A percentile compares a stretch with the other conserved stretches of the same genome.
Evolutionary conservation across 2,329 filamentous ascomycete genomes (phyloP).

Genomic region (Fusarium hainanense): DNA sequence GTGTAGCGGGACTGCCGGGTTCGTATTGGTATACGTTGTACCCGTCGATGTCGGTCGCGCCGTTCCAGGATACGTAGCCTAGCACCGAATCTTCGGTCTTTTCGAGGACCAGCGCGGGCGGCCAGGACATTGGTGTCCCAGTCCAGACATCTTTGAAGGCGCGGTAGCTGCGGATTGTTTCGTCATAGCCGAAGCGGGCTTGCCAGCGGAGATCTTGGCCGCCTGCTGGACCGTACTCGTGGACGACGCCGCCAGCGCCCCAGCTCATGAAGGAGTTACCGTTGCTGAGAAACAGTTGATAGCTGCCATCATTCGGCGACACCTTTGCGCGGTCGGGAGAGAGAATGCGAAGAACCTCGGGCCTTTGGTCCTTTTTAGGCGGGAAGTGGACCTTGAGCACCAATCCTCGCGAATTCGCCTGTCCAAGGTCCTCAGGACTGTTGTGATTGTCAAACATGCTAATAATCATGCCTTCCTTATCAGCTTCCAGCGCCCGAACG

Average conservation of each 20-base stretch:
- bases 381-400: constrained; percentile 32
- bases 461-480: constrained; percentile 38
- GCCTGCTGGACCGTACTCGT: constrained; percentile 40
- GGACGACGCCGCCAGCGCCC: constrained; percentile 40
- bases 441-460: constrained; percentile 54
- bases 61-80: constrained; percentile 45
- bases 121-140: constrained; percentile 38
- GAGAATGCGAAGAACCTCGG: constrained; percentile 15
- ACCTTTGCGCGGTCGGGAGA: constrained; percentile 27
- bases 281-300: constrained; percentile 32
- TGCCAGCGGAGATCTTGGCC: constrained; percentile 43
- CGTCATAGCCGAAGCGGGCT: constrained; percentile 39
- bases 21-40: constrained; percentile 39
- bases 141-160: constrained; percentile 43
- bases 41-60: constrained; percentile 41
- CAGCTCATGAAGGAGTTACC: constrained; percentile 41
- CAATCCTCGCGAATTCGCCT: constrained; percentile 21
- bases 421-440: constrained; percentile 18
- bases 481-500: constrained; percentile 45
- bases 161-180: constrained; percentile 38
- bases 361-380: constrained; percentile 14
- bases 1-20: not conserved
- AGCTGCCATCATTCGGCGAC: constrained; percentile 34
- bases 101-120: constrained; percentile 28
- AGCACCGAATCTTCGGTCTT: not conserved